phyloP scores from a whole-genome alignment of 352 stramenopile genomes.

The Phytophthora macrochlamydospora region DNA sequence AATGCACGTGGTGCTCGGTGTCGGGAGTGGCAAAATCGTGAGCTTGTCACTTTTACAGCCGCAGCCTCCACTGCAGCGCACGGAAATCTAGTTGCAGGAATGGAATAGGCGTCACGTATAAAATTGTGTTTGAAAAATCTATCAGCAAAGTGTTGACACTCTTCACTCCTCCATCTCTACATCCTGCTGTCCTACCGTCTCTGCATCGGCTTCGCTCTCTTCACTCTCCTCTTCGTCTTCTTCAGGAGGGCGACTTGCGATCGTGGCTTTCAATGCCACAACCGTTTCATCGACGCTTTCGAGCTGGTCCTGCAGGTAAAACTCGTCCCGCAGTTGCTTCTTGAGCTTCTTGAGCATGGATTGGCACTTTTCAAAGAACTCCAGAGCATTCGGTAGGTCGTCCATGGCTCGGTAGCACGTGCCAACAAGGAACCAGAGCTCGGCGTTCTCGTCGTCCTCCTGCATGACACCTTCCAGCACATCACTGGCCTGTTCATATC shows the following conservation, averaged over 20 bases:
- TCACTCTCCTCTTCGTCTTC: slow-evolving; percentile 59
- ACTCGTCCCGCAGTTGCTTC: slow-evolving; percentile 70
- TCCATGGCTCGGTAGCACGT: slow-evolving; percentile 90
- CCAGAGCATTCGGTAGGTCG: slow-evolving; percentile 76
- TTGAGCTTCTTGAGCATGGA: slow-evolving; percentile 84
- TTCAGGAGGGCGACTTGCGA: slow-evolving; percentile 60
- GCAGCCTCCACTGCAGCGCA: slow-evolving; percentile 8
- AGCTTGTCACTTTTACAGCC: slow-evolving; percentile 49
- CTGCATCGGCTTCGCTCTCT: slow-evolving; percentile 39
- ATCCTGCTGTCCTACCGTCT: slow-evolving; percentile 56
- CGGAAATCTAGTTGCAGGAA: slow-evolving; percentile 29
- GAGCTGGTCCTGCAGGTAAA: slow-evolving; percentile 80
- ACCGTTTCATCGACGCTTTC: slow-evolving; percentile 78
- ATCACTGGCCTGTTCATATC: slow-evolving; percentile 80
- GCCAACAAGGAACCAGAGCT: slow-evolving; percentile 90
- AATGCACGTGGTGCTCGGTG: slow-evolving; percentile 73
- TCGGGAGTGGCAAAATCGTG: slow-evolving; percentile 59
- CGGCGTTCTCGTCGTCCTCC: slow-evolving; percentile 90
- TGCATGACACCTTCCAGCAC: slow-evolving; percentile 89
- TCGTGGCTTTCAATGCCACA: slow-evolving; percentile 51
- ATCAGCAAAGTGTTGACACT: slow-evolving; percentile 31
- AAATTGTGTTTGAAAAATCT: slow-evolving; percentile 49
- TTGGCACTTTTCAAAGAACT: slow-evolving; percentile 87
- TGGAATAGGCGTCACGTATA: slow-evolving; percentile 42
- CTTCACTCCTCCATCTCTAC: slow-evolving; percentile 85